These are phyloP conservation scores for Paralagenidium karlingii DNA, from an alignment of 352 stramenopile genomes.

Conservation along the genomic window DNA sequence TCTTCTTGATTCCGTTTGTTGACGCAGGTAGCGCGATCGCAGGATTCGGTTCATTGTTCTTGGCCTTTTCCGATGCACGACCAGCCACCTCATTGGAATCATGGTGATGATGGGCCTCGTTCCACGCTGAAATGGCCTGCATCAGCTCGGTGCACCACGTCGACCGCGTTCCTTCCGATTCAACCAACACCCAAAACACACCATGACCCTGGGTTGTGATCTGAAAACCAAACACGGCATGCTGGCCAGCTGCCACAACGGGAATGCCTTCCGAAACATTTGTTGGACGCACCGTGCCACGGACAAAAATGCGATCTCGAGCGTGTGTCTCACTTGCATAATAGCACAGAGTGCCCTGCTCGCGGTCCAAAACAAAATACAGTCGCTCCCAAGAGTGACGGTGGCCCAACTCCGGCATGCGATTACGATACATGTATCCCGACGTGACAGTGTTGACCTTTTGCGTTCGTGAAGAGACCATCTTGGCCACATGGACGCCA, in stretches of 20 bases:
- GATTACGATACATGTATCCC: constrained; percentile 86
- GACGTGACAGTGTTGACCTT: constrained; percentile 51
- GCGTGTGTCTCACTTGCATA: constrained; percentile 80
- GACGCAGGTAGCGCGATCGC: no score
- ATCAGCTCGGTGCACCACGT: constrained; percentile 75
- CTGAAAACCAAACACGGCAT: constrained; percentile 71
- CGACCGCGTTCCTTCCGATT: constrained; percentile 73
- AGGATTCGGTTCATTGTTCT: not conserved
- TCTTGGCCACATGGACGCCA: constrained; percentile 48
- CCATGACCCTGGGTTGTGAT: constrained; percentile 81
- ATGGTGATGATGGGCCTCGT: not conserved
- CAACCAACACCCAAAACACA: constrained; percentile 72
- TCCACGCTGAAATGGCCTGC: constrained; percentile 38
- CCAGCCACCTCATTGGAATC: constrained; percentile 14
- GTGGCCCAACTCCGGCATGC: constrained; percentile 70
- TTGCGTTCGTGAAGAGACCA: constrained; percentile 5
- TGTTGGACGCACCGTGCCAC: constrained; percentile 56
- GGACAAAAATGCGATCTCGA: constrained; percentile 74
- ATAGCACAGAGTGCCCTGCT: constrained; percentile 63
- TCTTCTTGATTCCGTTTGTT: not conserved
- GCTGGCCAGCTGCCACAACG: constrained; percentile 47
- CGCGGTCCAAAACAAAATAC: constrained; percentile 74
- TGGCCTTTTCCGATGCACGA: constrained; percentile 5
- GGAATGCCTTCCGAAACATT: constrained; percentile 76
- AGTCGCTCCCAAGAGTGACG: constrained; percentile 75